Percentiles rank a stretch among this genome's conserved stretches.
These are phyloP conservation scores for Pulveroboletus sp. DNA, from an alignment of 768 basidiomycete species.

Conservation along the genomic window DNA sequence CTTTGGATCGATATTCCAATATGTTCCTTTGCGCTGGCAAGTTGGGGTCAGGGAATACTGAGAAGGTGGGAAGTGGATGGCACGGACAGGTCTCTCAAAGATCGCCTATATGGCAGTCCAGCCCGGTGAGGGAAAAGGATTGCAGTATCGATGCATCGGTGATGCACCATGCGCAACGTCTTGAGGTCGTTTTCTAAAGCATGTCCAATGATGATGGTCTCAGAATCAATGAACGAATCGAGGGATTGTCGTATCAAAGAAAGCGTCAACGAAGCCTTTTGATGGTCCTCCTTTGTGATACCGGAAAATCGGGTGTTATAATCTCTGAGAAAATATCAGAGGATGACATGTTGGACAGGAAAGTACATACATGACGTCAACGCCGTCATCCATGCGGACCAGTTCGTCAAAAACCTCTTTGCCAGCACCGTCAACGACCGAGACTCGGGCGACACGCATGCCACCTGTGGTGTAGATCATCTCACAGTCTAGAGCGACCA, in stretches of 20 bases:
- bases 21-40: slow-evolving; percentile 71
- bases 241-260: slow-evolving; percentile 64
- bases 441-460: slow-evolving; percentile 86
- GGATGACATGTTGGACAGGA: neutral
- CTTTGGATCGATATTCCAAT: slow-evolving; percentile 81
- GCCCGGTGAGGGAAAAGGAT: slow-evolving; percentile 82
- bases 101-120: slow-evolving; percentile 73
- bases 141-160: slow-evolving; percentile 82
- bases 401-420: slow-evolving; percentile 77
- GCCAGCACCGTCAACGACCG: slow-evolving; percentile 79
- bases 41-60: slow-evolving; percentile 7
- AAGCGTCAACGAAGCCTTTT: slow-evolving; percentile 66
- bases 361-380: slow-evolving; percentile 66
- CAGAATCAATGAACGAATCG: slow-evolving; percentile 65
- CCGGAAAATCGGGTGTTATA: slow-evolving; percentile 92
- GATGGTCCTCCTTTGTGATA: slow-evolving; percentile 56
- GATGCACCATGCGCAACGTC: slow-evolving; percentile 85
- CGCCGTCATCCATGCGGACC: slow-evolving; percentile 76
- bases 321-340: slow-evolving; percentile 52
- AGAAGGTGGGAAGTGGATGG: neutral
- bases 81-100: slow-evolving; percentile 78
- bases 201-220: slow-evolving; percentile 89
- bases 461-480: slow-evolving; percentile 96
- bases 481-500: slow-evolving; percentile 93
- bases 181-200: slow-evolving; percentile 93